Evolutionary conservation across 2,329 filamentous ascomycete species (phyloP).

Genomic region (Coccinonectria pachysandricola): DNA sequence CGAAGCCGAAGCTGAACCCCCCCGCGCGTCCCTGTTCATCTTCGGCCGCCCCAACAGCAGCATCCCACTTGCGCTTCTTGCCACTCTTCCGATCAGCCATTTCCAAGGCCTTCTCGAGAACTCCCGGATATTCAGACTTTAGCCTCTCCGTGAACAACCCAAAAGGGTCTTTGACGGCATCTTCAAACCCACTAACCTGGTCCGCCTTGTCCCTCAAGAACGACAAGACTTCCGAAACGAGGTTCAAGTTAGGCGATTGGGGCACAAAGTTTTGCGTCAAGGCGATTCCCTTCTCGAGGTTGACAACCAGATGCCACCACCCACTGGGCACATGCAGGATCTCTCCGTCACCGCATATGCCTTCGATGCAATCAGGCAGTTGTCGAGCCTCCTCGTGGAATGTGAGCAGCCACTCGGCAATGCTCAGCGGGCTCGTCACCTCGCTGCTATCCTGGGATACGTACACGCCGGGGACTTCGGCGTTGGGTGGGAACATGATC

Average conservation of each 20-base stretch:
- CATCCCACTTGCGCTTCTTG: slow-evolving; percentile 81
- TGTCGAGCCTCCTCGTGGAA: slow-evolving; percentile 77
- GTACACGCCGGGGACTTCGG: slow-evolving; percentile 76
- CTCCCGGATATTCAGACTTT: slow-evolving; percentile 48
- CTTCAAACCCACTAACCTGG: slow-evolving; percentile 78
- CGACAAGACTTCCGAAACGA: slow-evolving; percentile 63
- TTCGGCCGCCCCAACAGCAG: slow-evolving; percentile 43
- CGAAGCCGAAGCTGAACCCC: slow-evolving; percentile 47
- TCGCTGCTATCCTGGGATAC: slow-evolving; percentile 84
- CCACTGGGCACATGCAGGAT: slow-evolving; percentile 86
- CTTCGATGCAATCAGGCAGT: slow-evolving; percentile 71
- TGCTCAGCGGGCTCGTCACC: slow-evolving; percentile 86
- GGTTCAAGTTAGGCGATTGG: slow-evolving; percentile 37
- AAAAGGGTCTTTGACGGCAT: slow-evolving; percentile 61
- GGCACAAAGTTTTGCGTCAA: slow-evolving; percentile 96
- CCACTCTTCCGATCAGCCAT: slow-evolving; percentile 53
- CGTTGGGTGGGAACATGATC: slow-evolving; percentile 89
- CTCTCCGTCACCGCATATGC: slow-evolving; percentile 74
- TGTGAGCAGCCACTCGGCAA: slow-evolving; percentile 89
- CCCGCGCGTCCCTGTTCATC: slow-evolving; percentile 23
- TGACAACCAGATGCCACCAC: slow-evolving; percentile 96
- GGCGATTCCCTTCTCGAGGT: slow-evolving; percentile 73
- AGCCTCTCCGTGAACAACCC: slow-evolving; percentile 64
- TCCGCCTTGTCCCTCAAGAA: slow-evolving; percentile 76
- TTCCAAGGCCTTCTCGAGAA: slow-evolving; percentile 55